Base-by-base conservation (phyloP, 495 filamentous ascomycete genomes). In the Neurospora sp. region DNA sequence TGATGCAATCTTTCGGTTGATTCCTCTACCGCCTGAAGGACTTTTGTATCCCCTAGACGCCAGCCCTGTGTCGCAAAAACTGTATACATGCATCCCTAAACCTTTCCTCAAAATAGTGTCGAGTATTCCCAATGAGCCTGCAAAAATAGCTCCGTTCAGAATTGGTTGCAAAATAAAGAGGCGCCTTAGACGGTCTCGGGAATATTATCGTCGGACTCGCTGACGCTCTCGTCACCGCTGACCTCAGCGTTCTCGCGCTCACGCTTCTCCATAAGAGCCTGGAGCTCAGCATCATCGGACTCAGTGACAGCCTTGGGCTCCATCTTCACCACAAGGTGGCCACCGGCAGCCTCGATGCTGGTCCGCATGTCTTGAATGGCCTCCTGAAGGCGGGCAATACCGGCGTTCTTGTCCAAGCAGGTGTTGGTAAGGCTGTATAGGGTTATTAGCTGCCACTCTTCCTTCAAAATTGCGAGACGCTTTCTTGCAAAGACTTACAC, bases 251-350 rank as follows among this genome's bases (percentile, higher is more conserved):
- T 98, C 89, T 99, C 96, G 74, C 94, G 91, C 87, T 97, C 96
- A 75, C 94, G 90, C 90, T 98, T 98, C 86, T 98, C 96, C 96
- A 99, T 99, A 73, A 99, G 87, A 66, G 95, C 96, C 82, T 97
- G 92, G 76, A 99, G 85, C 80, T 97, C 94, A 34, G 95, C 96
- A 83, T 99, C 96, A 80, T 99, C 96, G 77, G 93, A 95, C 88
- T 98, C 96, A 5, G 95, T 98, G 73, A 98, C 96, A 19, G 96
- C 96, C 90, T 98, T 98, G 54, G 96, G 96, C 75, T 93, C 95
- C 96, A 99, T 98, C 87, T 92, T 94, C 71, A 96, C 91, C 39
- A 91, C 87, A 77, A 94, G 94, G 77, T 87, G 89, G 42, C 96
- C 96, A 21, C 91, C 91, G 2, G 90, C 86, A 19, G 80, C 84